Conservation (phyloP, 495 filamentous ascomycete species). For the Hypoxylon trugodes region DNA sequence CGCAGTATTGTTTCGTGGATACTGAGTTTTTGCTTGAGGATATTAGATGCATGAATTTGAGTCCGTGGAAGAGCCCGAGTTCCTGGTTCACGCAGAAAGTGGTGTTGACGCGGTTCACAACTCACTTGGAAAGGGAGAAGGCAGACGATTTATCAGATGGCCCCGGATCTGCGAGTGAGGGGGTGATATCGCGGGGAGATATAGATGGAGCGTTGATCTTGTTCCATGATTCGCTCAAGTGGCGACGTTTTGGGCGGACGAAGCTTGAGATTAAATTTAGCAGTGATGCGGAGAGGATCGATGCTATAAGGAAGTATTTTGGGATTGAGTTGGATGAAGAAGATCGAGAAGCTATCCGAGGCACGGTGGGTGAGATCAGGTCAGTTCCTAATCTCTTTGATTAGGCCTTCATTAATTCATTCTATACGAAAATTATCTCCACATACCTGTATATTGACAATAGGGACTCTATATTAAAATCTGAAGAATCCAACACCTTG, state of each 20-base stretch:
- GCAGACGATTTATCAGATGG: too few species aligned
- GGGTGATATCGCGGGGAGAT: constrained; percentile 4
- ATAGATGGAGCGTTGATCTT: constrained; percentile 67
- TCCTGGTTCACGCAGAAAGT: constrained; percentile 56
- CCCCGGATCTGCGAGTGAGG: not conserved
- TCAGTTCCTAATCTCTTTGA: not conserved
- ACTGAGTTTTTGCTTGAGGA: constrained; percentile 55
- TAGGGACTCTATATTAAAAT: too few species aligned
- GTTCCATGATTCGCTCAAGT: constrained; percentile 65
- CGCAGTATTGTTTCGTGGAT: constrained; percentile 53
- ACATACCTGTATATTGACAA: too few species aligned
- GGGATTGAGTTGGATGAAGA: constrained; percentile 58
- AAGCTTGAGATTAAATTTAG: constrained; percentile 57
- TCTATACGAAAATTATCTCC: too few species aligned
- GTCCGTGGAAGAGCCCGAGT: constrained; percentile 45
- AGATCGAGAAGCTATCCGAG: constrained; percentile 64
- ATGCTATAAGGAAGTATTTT: constrained; percentile 64
- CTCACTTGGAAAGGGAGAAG: constrained; percentile 46
- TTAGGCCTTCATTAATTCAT: too few species aligned
- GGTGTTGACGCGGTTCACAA: constrained; percentile 49
- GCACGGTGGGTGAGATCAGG: constrained; percentile 57
- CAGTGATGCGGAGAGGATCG: constrained; percentile 60
- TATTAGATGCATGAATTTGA: constrained; percentile 70
- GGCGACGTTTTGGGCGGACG: constrained; percentile 58
- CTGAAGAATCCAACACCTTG: too few species aligned